Evolutionary conservation across 805 yeast genomes (phyloP).

Genomic region (Yarrowia yakushimensis): DNA sequence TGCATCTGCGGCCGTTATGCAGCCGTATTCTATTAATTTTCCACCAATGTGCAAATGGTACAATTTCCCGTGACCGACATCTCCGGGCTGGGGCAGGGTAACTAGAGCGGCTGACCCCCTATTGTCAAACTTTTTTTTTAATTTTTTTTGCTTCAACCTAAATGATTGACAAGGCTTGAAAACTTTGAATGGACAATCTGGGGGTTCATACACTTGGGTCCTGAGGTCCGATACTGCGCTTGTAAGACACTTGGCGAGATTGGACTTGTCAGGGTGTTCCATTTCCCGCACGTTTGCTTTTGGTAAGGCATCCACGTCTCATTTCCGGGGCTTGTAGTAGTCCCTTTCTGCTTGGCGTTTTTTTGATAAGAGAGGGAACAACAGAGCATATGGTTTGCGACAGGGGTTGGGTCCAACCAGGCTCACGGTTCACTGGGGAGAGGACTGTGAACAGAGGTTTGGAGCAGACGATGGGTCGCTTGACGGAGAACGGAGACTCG

Average conservation of each 20-base stretch:
- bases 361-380: neutral
- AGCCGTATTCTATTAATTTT: neutral
- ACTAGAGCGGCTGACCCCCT: constrained; percentile 21
- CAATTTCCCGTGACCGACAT: constrained; percentile 11
- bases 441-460: neutral
- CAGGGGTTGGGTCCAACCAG: neutral
- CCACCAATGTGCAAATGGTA: neutral
- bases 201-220: constrained; percentile 5
- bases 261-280: neutral
- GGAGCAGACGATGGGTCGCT: too few relatives aligned
- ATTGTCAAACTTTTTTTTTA: neutral
- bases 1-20: neutral
- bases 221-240: too few relatives aligned
- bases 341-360: too few relatives aligned
- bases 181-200: constrained; percentile 7
- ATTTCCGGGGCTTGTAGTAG: too few relatives aligned
- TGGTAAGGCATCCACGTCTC: too few relatives aligned
- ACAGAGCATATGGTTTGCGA: constrained; percentile 8
- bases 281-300: too few relatives aligned
- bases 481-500: too few relatives aligned
- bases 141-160: neutral
- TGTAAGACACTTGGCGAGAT: neutral
- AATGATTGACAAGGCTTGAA: too few relatives aligned
- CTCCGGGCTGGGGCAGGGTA: neutral
- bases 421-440: neutral